Conservation (phyloP, 805 yeast species). For the Cyberlindnera galapagoensis region DNA sequence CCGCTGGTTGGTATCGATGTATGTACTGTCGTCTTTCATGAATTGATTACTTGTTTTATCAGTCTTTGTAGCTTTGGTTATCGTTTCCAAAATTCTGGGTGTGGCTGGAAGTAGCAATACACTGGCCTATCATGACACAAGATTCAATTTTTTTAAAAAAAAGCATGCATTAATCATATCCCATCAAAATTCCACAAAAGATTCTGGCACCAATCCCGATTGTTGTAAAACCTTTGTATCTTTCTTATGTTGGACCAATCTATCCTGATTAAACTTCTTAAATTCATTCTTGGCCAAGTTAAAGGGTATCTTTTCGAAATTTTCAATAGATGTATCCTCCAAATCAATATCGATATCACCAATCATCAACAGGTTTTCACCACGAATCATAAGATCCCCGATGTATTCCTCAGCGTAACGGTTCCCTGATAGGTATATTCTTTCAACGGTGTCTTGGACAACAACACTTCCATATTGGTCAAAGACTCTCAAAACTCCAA, state of each 20-base stretch:
- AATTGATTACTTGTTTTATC: too few species aligned
- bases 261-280: conserved; percentile 25
- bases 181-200: conserved; percentile 29
- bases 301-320: conserved; percentile 53
- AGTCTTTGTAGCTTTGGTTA: too few species aligned
- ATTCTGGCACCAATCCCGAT: conserved; percentile 53
- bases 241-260: conserved; percentile 35
- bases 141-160: too few species aligned
- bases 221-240: conserved; percentile 44
- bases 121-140: conserved; percentile 1
- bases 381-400: conserved; percentile 86
- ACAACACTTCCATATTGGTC: conserved; percentile 94
- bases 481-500: conserved; percentile 89
- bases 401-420: conserved; percentile 69
- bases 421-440: conserved; percentile 58
- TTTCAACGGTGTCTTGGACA: conserved; percentile 83
- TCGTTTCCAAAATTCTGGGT: too few species aligned
- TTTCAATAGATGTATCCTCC: conserved; percentile 64
- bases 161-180: too few species aligned
- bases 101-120: conserved; percentile 5
- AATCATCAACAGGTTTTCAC: conserved; percentile 90
- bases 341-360: conserved; percentile 90
- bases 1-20: too few species aligned
- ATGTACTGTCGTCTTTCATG: too few species aligned
- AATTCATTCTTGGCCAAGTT: conserved; percentile 48